Conservation (phyloP, 768 basidiomycete genomes). For the Agrocybe chaxingu region DNA sequence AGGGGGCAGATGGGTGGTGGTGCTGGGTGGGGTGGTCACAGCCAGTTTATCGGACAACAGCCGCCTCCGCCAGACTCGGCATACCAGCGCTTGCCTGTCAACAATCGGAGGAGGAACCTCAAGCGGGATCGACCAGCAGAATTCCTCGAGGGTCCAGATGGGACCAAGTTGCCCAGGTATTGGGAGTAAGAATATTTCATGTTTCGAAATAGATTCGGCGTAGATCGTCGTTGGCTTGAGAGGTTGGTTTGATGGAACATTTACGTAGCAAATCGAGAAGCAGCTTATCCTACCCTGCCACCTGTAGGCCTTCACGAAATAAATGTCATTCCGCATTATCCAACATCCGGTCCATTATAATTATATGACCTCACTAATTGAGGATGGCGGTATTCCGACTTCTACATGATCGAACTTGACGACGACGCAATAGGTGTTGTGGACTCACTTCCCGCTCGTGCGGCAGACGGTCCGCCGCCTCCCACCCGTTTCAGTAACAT, state of each 20-base stretch:
- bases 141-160: slow-evolving; percentile 70
- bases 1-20: slow-evolving; percentile 26
- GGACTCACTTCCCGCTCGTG: neutral
- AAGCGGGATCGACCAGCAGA: slow-evolving; percentile 85
- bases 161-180: slow-evolving; percentile 66
- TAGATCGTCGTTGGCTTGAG: neutral
- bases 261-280: slow-evolving; percentile 1
- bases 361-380: neutral
- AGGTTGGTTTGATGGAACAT: neutral
- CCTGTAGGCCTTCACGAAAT: slow-evolving; percentile 4
- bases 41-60: slow-evolving; percentile 61
- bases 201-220: too few species aligned
- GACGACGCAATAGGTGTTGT: neutral
- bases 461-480: slow-evolving; percentile 10
- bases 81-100: slow-evolving; percentile 82
- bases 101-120: slow-evolving; percentile 71
- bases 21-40: slow-evolving; percentile 29
- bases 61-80: slow-evolving; percentile 72
- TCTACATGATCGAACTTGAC: neutral
- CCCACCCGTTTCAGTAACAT: slow-evolving; percentile 53
- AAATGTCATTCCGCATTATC: slow-evolving; percentile 7
- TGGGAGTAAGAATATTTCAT: slow-evolving; percentile 55
- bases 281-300: slow-evolving; percentile 1
- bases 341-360: neutral
- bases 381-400: neutral